Conservation (phyloP, 768 basidiomycete species). For the Russula sp. region DNA sequence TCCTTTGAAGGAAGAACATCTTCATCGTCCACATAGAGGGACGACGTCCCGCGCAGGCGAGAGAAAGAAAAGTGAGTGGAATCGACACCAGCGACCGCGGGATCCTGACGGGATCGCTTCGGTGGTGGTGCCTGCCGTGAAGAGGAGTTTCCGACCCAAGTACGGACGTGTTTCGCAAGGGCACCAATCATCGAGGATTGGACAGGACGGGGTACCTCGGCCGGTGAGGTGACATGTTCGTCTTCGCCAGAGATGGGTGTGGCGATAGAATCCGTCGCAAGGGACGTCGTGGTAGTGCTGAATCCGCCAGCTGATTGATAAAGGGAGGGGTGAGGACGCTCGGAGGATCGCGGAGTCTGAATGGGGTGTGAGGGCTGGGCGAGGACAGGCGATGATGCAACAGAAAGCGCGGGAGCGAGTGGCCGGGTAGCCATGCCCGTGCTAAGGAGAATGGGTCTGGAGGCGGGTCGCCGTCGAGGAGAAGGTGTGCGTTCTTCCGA, state of each 20-base stretch:
- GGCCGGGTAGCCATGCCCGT: slow-evolving; percentile 15
- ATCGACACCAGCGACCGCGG: slow-evolving; percentile 12
- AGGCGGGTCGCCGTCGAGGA: background rate
- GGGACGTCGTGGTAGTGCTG: slow-evolving; percentile 21
- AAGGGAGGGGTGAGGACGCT: slow-evolving; percentile 6
- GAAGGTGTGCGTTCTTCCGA: slow-evolving; percentile 20
- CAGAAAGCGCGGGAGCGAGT: slow-evolving; percentile 20
- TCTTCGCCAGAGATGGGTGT: slow-evolving; percentile 23
- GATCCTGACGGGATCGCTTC: slow-evolving; percentile 12
- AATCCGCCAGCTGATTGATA: slow-evolving; percentile 16
- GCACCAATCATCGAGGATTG: slow-evolving; percentile 18
- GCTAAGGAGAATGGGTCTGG: slow-evolving; percentile 10
- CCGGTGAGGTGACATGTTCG: background rate
- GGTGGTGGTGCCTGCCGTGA: slow-evolving; percentile 7
- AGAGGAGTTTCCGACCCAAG: slow-evolving; percentile 20
- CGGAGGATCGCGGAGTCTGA: slow-evolving; percentile 19
- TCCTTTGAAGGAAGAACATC: slow-evolving; percentile 16
- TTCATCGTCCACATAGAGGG: slow-evolving; percentile 22
- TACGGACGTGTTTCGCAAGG: slow-evolving; percentile 21
- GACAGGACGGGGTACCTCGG: background rate
- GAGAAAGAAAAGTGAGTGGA: slow-evolving; percentile 3
- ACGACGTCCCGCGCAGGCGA: slow-evolving; percentile 12
- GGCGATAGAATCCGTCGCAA: slow-evolving; percentile 28
- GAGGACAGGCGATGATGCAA: slow-evolving; percentile 16
- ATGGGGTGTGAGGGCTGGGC: slow-evolving; percentile 20